Conservation (phyloP, 176 grass and related monocot genomes). For the Oryza brachyantha region DNA sequence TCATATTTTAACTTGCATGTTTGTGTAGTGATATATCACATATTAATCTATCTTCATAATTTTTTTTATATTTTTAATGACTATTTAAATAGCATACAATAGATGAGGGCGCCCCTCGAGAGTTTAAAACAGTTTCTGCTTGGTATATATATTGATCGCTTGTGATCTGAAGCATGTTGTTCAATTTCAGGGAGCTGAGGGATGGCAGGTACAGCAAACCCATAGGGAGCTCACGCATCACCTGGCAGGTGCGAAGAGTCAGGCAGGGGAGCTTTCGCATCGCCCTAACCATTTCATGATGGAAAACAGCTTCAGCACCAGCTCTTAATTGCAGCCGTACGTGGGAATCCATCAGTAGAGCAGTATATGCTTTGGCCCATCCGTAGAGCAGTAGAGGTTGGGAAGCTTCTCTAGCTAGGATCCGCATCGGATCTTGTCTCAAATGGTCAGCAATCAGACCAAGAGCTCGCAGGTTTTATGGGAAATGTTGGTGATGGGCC, state of each 20-base stretch:
- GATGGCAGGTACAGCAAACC: neutral
- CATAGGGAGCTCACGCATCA: neutral
- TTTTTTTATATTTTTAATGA: no score
- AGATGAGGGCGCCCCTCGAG: no score
- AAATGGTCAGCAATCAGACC: neutral
- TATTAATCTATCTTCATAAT: no score
- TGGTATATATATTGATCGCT: no score
- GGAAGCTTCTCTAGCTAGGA: conserved; percentile 36
- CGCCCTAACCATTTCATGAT: neutral
- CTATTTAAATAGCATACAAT: no score
- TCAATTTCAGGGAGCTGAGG: no score
- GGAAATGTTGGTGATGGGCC: neutral
- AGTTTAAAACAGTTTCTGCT: no score
- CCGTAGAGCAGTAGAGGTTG: neutral
- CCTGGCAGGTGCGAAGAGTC: fast-evolving
- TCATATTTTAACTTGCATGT: no score
- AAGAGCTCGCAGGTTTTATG: neutral
- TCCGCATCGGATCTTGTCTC: neutral
- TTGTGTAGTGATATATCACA: no score
- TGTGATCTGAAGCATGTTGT: no score
- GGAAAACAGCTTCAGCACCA: neutral
- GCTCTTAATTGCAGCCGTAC: neutral
- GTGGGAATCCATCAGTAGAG: conserved; percentile 13
- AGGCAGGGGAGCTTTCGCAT: conserved; percentile 26
- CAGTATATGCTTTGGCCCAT: neutral